These are phyloP conservation scores for Microcyclosporella mali DNA, from an alignment of 2,329 filamentous ascomycete genomes.

Conservation along the genomic window DNA sequence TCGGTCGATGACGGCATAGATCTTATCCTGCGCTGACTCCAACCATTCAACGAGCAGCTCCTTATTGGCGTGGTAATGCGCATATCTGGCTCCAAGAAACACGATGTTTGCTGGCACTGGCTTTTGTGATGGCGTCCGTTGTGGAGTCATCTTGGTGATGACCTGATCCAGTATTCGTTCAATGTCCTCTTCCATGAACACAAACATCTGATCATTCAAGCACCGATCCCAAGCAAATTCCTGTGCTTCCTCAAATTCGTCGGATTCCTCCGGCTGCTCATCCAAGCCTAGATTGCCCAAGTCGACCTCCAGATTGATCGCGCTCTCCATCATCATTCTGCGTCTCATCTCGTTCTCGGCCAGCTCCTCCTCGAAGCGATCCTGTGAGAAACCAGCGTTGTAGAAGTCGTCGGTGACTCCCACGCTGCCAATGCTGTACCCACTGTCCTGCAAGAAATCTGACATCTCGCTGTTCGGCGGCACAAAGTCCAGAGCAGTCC, in stretches of 20 bases:
- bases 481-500: constrained; percentile 93
- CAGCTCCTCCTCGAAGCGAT: constrained; percentile 94
- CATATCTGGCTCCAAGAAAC: constrained; percentile 90
- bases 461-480: constrained; percentile 94
- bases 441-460: constrained; percentile 88
- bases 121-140: constrained; percentile 92
- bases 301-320: constrained; percentile 92
- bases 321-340: constrained; percentile 99
- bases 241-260: constrained; percentile 81
- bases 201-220: constrained; percentile 98
- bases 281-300: constrained; percentile 92
- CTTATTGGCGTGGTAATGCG: constrained; percentile 86
- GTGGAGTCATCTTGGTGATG: constrained; percentile 96
- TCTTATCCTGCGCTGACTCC: constrained; percentile 84
- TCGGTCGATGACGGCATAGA: constrained; percentile 91
- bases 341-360: constrained; percentile 92
- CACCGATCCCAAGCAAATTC: constrained; percentile 96
- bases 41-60: constrained; percentile 78
- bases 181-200: constrained; percentile 92
- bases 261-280: constrained; percentile 83
- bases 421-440: constrained; percentile 78
- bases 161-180: constrained; percentile 89
- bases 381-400: constrained; percentile 82
- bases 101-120: constrained; percentile 96
- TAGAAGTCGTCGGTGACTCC: constrained; percentile 89